Evolutionary conservation across 441 rosid species (phyloP), one percentile per base, ranked within the genome.

Genomic region (Francoa sonchifolia): DNA sequence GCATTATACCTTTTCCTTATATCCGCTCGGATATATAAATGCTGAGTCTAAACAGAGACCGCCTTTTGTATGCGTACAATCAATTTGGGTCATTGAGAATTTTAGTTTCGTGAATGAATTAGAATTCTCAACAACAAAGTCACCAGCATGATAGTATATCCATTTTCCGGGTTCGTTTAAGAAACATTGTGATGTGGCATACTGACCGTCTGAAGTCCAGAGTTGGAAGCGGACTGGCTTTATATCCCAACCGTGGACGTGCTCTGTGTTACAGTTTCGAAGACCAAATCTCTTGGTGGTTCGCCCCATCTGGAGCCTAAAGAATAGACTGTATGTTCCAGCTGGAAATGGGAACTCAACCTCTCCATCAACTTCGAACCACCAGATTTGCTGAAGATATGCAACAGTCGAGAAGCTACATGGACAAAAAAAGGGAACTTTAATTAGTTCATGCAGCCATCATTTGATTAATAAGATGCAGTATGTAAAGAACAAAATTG

Each of bases 11-110:
- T 56, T 62, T 49, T 9, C 34, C 65, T 48, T 17, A 44, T 51
- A 36, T n/a, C n/a, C n/a, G n/a, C 52, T 52, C 1, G 95, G 92
- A 28, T 44, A 61, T 3, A 84, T 55, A 30, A 77, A 45, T 38
- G 69, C 79, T 41, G 66, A 50, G 48, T 84, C 88, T 7, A 72
- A 50, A 37, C 86, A 71, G 2, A 84, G 52, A n/a, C 88, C 95
- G 5, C 88, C 92, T 68, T 84, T 80, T 2, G 82, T 68, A 55
- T 77, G 87, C 32, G 92, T 84, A 48, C 92, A 80, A 57, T 84
- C 95, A n/a, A 80, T 84, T 47, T 84, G 95, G n/a, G 72, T 77
- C 71, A 75, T 56, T 0, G 85, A 84, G 69, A 84, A 80, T 47
- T 67, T 72, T 58, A 78, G 45, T 47, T 63, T 63, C 2, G 60